Evolutionary conservation across 2,329 filamentous ascomycete genomes (phyloP), one percentile per base, ranked within the genome.

Genomic region (Lachnellula hyalina): DNA sequence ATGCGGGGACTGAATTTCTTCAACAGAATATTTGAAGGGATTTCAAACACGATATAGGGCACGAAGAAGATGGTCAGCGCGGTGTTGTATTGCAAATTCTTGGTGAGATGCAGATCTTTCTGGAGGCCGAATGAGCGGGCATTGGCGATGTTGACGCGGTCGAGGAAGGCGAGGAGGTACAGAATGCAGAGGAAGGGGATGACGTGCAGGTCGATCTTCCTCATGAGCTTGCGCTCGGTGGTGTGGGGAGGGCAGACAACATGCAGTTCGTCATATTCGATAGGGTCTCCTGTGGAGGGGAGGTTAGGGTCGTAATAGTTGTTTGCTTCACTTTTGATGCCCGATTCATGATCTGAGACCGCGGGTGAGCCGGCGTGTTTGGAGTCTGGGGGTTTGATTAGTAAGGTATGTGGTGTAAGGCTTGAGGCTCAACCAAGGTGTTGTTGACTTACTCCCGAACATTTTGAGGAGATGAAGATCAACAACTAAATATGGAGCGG

Each of bases 51-150:
- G 63, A 89, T 76, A 68, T 92, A 93, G 1, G 89, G 87, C 1
- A 92, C 80, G 71, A 92, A 93, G 74, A 93, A 92, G 65, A 92
- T 89, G 54, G 86, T 87, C 57, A 92, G 75, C 1, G 85, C 85
- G 14, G 84, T 88, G 70, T 90, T 92, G 72, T 88, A 92, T 65
- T 88, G 74, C 5, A 73, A 72, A 44, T 74, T 74, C 23, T 77
- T 73, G 28, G 28, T 32, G 28, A 92, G 78, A 3, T 75, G 58
- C 5, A 93, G 75, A 60, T 92, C 88, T 11, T 76, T 65, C 25
- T 76, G 75, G 14, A 93, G 74, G 41, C 79, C 77, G 58, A 89
- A 89, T 46, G 87, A 77, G 44, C 79, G 81, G 28, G 88, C 89
- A 71, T 92, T 92, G 70, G 84, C 85, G 64, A 93, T 89, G 68